Evolutionary conservation across 2,329 filamentous ascomycete genomes (phyloP), one percentile per base, ranked within the genome.

Genomic region (Aspergillus aculeatinus): DNA sequence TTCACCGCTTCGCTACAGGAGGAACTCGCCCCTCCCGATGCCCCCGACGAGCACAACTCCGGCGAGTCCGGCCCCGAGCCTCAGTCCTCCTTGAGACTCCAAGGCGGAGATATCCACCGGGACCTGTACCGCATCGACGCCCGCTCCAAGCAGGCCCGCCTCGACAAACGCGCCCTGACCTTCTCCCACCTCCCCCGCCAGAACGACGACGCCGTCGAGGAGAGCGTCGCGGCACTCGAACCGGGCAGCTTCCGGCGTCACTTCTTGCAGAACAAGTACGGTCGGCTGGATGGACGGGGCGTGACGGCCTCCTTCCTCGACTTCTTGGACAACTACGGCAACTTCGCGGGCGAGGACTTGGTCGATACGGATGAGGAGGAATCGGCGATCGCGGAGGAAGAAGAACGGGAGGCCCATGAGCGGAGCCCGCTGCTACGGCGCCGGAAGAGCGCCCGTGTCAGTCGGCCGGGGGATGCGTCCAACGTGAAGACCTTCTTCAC

Each of bases 401-500:
- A 83, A 2, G 81, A 81, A 23, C 81, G 80, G n/a, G 79, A 81
- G 54, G 74, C 76, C 19, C 72, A 73, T 16, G 89, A 90, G 72
- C 80, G 77, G 33, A 79, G 86, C 44, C 87, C 89, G 2, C 79
- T 91, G 16, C 79, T 89, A n/a, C 78, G 79, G 5, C 79, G 82
- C 14, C 64, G 84, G 14, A 83, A 79, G 69, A 85, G 79, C 65
- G 81, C 85, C 1, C 76, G 82, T 23, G 68, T 65, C 25, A 67
- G 67, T 53, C 79, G 74, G 61, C 78, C 83, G 39, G 88, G 87
- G 21, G 87, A 89, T 67, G 88, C 89, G 2, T 83, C 84, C 55
- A 88, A 84, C n/a, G 76, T 83, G 44, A 89, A 90, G 77, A 88
- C 89, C 0, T 92, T 92, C 75, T 91, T 92, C 73, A 92, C 89